Percentiles rank a stretch among this genome's conserved stretches.
phyloP scores from a whole-genome alignment of 139 green algal species.

The Auxenochlorella pyrenoidosa region DNA sequence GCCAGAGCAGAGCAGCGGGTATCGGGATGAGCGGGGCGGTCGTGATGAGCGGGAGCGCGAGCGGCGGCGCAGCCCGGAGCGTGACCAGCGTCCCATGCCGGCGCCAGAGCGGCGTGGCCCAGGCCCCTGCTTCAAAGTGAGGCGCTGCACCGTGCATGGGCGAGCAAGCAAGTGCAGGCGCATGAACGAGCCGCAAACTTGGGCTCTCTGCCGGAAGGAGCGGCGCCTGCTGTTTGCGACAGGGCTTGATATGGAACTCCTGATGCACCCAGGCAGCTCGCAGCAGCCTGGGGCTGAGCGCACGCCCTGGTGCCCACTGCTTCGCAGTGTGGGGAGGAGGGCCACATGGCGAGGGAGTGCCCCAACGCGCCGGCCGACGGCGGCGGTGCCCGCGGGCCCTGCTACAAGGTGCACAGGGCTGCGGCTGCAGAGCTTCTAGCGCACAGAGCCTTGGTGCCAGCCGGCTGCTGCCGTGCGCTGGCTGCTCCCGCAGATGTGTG shows the following conservation, averaged over 20 bases:
- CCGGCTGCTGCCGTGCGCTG: background rate
- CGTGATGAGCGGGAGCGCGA: background rate
- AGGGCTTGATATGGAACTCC: too few species aligned
- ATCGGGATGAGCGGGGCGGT: background rate
- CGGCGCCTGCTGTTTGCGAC: too few species aligned
- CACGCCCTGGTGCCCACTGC: background rate
- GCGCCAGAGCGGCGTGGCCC: background rate
- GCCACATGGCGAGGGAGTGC: conserved; percentile 12
- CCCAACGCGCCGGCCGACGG: background rate
- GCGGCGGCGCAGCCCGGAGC: conserved; percentile 11
- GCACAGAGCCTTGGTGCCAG: background rate
- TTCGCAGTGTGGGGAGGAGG: conserved; percentile 15
- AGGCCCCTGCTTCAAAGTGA: conserved; percentile 20
- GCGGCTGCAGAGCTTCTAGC: too few species aligned
- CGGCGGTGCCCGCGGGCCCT: background rate
- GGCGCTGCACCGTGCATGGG: background rate
- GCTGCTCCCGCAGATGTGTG: background rate
- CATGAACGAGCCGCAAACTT: too few species aligned
- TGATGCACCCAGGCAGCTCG: too few species aligned
- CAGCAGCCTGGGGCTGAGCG: background rate
- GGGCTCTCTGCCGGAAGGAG: too few species aligned
- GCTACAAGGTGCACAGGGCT: background rate
- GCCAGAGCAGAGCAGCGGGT: background rate
- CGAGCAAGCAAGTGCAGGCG: too few species aligned
- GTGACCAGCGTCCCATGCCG: background rate